Base-by-base conservation (phyloP, 2,329 filamentous ascomycete genomes). In the Aspergillus amoenus region DNA sequence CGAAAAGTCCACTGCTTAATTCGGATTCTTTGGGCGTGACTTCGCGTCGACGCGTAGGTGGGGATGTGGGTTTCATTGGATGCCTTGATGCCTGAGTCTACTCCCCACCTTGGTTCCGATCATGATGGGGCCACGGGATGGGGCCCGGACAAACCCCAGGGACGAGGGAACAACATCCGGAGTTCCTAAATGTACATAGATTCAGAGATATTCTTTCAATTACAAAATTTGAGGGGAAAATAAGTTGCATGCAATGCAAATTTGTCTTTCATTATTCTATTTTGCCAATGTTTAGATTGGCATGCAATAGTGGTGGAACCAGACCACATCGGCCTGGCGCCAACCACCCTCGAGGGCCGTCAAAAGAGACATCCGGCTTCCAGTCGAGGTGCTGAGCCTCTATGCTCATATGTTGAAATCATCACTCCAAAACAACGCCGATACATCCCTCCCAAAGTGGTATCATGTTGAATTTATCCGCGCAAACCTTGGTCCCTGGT, bases 381-480 rank as follows among this genome's bases (percentile, higher is more conserved):
- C 49, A 50, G 55, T 60, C 51, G 39, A 56, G 51, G 47, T 57
- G 45, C 34, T 52, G 54, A 56, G 62, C 60, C 52, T 57, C 48
- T 59, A 58, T 56, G 60, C 61, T 66, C 63, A 67, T 64, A 61
- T 73, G 73, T 76, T 75, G 73, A 76, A 37, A 72, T 69, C 70
- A 68, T 73, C 70, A 67, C 70, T 73, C 68, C 72, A 65, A 56
- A 56, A 15, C 44, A 54, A 76, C 73, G 74, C 75, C 73, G 66
- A 24, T 52, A 70, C 63, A 69, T 69, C 73, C 71, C 67, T 73
- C 71, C 73, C 70, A 68, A 75, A 76, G 70, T 77, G 75, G 75
- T 77, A 77, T 77, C 75, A 77, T 77, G 75, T 77, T 77, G 75
- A 77, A 77, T 77, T 75, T 72, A 69, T 72, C 71, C 73, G 72